phyloP scores from a whole-genome alignment of 2,329 filamentous ascomycete genomes.

The Fusarium equiseti region DNA sequence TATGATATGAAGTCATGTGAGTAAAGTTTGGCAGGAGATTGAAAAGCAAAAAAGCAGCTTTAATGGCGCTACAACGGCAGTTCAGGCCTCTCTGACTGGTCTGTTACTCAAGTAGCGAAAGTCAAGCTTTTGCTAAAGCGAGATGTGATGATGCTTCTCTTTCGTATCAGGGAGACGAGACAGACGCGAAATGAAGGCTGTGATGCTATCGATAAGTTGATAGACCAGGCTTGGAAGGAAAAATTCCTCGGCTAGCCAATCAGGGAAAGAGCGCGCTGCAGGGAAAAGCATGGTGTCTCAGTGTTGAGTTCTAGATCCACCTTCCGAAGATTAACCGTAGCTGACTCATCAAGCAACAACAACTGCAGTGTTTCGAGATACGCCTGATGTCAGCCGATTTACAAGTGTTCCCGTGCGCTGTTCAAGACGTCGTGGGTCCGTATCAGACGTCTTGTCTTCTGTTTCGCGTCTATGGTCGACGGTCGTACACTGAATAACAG shows the following conservation, averaged over 20 bases:
- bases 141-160: constrained; percentile 12
- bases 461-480: constrained; percentile 9
- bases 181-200: constrained; percentile 39
- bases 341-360: not conserved
- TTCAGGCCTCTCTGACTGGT: not conserved
- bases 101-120: not conserved
- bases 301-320: not conserved
- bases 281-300: not conserved
- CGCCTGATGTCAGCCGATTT: constrained; percentile 47
- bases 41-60: not conserved
- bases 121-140: constrained; percentile 4
- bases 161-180: constrained; percentile 26
- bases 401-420: constrained; percentile 15
- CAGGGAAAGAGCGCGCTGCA: not conserved
- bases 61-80: not conserved
- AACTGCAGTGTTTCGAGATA: constrained; percentile 32
- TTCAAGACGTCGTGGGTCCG: constrained; percentile 21
- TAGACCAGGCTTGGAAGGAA: constrained; percentile 15
- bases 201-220: constrained; percentile 41
- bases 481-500: constrained; percentile 1
- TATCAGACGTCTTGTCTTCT: constrained; percentile 33
- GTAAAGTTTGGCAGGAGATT: constrained; percentile 1
- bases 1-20: constrained; percentile 10
- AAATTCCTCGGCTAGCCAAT: constrained; percentile 31
- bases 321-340: constrained; percentile 41